Conservation (phyloP, 805 yeast genomes). For the Lachancea waltii region DNA sequence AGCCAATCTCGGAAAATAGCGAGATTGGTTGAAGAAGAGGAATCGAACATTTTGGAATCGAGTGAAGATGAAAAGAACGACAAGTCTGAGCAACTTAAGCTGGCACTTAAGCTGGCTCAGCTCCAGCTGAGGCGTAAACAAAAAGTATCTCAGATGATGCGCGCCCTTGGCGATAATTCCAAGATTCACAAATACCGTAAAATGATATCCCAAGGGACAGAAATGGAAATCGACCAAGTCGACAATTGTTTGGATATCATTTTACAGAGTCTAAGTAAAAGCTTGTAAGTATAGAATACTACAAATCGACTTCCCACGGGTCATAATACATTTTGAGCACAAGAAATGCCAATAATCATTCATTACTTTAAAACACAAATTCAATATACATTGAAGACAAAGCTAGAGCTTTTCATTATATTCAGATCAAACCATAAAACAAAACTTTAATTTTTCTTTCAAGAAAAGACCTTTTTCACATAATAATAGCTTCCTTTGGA, state of each 20-base stretch:
- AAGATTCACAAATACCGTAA: conserved; percentile 63
- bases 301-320: background rate
- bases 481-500: conserved; percentile 96
- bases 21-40: conserved; percentile 7
- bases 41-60: conserved; percentile 4
- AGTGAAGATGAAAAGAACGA: conserved; percentile 8
- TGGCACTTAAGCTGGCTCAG: conserved; percentile 33
- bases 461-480: no score
- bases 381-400: background rate
- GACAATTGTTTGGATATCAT: conserved; percentile 62
- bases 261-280: conserved; percentile 22
- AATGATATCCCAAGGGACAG: conserved; percentile 63
- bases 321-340: no score
- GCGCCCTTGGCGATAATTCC: conserved; percentile 35
- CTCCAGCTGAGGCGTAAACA: conserved; percentile 39
- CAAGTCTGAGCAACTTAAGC: conserved; percentile 18
- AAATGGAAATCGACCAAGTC: conserved; percentile 58
- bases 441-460: no score
- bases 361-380: conserved; percentile 5
- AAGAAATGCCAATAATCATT: background rate
- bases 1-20: conserved; percentile 25
- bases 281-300: conserved; percentile 1
- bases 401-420: background rate
- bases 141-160: conserved; percentile 33
- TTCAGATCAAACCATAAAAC: no score